Base-by-base conservation (phyloP, 148 eudicot species). In the Silene conica region DNA sequence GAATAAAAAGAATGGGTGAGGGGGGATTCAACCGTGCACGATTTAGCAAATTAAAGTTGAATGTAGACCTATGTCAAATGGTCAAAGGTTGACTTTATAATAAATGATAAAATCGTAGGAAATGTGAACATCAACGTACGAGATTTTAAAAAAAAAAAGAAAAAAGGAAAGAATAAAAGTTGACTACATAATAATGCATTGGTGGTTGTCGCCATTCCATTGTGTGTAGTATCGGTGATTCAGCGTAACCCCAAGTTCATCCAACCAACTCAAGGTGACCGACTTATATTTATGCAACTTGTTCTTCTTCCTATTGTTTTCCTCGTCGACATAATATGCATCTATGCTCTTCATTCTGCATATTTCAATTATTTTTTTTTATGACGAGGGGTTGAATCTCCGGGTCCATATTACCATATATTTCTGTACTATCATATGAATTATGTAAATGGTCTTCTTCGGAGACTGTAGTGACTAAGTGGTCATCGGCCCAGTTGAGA, bases 91-190 rank as follows among this genome's bases (percentile, higher is more conserved):
- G 63, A 59, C 63, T 22, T 5, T 50, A 1, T 31, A 31, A 31
- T 31, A 31, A 31, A 31, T 31, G 34, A 31, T 31, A 26, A n/a
- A n/a, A n/a, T n/a, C n/a, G 34, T 2, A 31, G 34, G 34, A 48
- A 3, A 21, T 61, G 75, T 73, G 67, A 73, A 58, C 74, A 64
- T 72, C 74, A 72, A 59, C 74, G 19, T 21, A 38, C 43, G 12
- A 2, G 59, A 28, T 31, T 2, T 62, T 11, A 52, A 16, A 18
- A n/a, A n/a, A n/a, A n/a, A n/a, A n/a, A n/a, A n/a, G n/a, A n/a
- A n/a, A n/a, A n/a, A n/a, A n/a, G n/a, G n/a, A n/a, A 3, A 34
- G 21, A 50, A 64, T 6, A 14, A 64, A 5, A 64, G 46, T 61
- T 64, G 68, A 64, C 68, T 50, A 15, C 20, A 23, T 62, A 23